Base-by-base conservation (phyloP, 2,329 filamentous ascomycete genomes). In the Trichoderma cornu-damae region DNA sequence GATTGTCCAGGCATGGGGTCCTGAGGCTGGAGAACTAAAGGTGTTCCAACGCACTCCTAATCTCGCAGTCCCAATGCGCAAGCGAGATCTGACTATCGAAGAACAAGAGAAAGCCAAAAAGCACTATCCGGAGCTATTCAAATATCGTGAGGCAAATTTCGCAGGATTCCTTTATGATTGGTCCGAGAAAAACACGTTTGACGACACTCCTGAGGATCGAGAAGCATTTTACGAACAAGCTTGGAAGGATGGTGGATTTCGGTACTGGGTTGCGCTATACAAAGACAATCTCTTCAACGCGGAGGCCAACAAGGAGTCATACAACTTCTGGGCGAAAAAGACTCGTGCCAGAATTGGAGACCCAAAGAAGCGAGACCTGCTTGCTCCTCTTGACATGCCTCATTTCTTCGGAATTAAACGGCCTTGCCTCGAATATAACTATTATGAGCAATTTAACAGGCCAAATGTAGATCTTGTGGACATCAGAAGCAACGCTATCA, bases 1-100 rank as follows among this genome's bases (percentile, higher is more conserved):
- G 62, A 79, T 86, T 42, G 77, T 79, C 0, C 85, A 88, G 61
- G 83, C 82, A 53, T 80, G 79, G 68, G 80, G 77, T 2, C 79
- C 79, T 2, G 66, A 75, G 11, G 82, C 78, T 0, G 76, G 73
- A 5, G 69, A 78, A 1, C 61, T 88, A 22, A 77, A 71, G 2
- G 81, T 88, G 34, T 87, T 87, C 67, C 84, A 88, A 63, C 78
- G 86, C 9, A 88, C 84, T 1, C 85, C 86, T 0, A 88, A 88
- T 59, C 72, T 86, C 6, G 82, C 82, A 0, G 63, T 88, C 0
- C 84, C 84, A 0, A 86, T 88, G 82, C 74, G 77, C 2, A 76
- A 79, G 58, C 70, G 73, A 2, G 38, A 70, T 1, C 70, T 85
- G 26, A 62, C 63, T 0, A 54, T 49, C 1, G 63, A 67, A 3